phyloP scores from a whole-genome alignment of 345 rosid species.

The Camelina laxa region DNA sequence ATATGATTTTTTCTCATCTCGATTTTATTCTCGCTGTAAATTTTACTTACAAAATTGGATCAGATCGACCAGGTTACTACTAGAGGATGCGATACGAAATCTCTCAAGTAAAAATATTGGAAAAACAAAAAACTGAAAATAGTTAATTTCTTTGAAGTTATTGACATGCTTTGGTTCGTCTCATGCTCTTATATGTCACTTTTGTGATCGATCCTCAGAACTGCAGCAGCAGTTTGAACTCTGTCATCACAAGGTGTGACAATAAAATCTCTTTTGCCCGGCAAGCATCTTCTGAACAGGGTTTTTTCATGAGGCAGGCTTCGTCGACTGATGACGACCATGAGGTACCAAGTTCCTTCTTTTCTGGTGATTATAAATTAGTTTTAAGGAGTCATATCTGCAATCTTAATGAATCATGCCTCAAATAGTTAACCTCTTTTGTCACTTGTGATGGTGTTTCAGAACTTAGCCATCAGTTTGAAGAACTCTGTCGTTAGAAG shows the following conservation, averaged over 20 bases:
- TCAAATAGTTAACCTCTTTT: not conserved
- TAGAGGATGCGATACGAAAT: no score
- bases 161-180: not conserved
- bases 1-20: not conserved
- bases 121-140: no score
- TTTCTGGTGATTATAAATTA: not conserved
- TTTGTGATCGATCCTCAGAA: constrained; percentile 52
- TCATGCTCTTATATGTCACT: not conserved
- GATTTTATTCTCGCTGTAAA: not conserved
- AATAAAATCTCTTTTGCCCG: constrained; percentile 65
- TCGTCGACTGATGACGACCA: constrained; percentile 44
- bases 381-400: not conserved
- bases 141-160: not conserved
- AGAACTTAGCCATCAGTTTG: constrained; percentile 54
- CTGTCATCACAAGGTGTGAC: constrained; percentile 58
- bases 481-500: constrained; percentile 57
- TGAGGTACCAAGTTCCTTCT: constrained; percentile 48
- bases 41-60: not conserved
- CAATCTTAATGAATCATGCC: not conserved
- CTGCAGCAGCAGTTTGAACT: constrained; percentile 73
- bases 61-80: not conserved
- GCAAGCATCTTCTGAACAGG: constrained; percentile 67
- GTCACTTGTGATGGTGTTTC: constrained; percentile 5
- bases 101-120: not conserved
- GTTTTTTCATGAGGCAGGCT: constrained; percentile 73